Evolutionary conservation across 2,329 filamentous ascomycete species (phyloP), one percentile per base, ranked within the genome.

Genomic region (Cercospora citrullina): DNA sequence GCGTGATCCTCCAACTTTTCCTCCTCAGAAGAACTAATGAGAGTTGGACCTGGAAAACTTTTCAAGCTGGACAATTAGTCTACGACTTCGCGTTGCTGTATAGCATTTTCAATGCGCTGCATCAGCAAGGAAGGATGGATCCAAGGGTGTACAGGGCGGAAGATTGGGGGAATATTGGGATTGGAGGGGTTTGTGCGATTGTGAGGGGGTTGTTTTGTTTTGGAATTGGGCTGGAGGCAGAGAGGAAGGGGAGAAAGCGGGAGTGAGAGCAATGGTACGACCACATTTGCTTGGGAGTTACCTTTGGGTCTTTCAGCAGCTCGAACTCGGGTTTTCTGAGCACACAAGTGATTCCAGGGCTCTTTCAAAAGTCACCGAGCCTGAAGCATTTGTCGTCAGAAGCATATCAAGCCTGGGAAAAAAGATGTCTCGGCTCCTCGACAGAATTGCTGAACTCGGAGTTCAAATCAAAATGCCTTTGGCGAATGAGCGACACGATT

Each of bases 41-140:
- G 9, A 23, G 71, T 18, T 65, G 67, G 67, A 63, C 69, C 51
- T 72, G 70, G 70, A 65, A 70, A 48, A 53, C 55, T n/a, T 60
- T 67, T n/a, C 66, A 72, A 64, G 67, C 62, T 51, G 67, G 64
- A 12, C 58, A 68, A 18, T 28, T 72, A 23, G 62, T 66, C 28
- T 70, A 69, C 16, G 69, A 72, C 53, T 2, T 69, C 5, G 63
- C 60, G 28, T 60, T 70, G 18, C 33, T 72, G n/a, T 60, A 42
- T n/a, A 67, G 70, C 36, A 68, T 64, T 12, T 64, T 36, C 51
- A 57, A 31, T 33, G 53, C 68, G 5, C 48, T 68, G 36, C 7
- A 45, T 12, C 63, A 67, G 23, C 70, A 72, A 63, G 64, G 62
- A 16, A 53, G 70, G 4, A n/a, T 70, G 14, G 31, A 39, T 28